Conservation (phyloP, 768 basidiomycete species). For the Gelatoporia subvermispora region DNA sequence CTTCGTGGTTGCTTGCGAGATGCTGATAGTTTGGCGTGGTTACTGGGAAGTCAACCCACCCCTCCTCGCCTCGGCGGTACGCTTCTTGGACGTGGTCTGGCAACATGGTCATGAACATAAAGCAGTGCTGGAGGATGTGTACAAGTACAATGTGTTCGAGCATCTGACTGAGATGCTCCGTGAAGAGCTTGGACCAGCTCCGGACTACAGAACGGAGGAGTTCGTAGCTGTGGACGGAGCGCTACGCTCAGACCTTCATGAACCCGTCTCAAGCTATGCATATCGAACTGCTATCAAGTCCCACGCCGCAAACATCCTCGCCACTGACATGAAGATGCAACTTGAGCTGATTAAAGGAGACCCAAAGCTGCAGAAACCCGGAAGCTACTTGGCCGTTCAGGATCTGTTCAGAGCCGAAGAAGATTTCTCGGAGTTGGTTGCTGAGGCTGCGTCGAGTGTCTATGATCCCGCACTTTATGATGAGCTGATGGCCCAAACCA, state of each 20-base stretch:
- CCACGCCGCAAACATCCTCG: constrained; percentile 68
- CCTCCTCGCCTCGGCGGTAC: constrained; percentile 65
- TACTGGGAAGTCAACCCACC: constrained; percentile 77
- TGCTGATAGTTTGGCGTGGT: constrained; percentile 64
- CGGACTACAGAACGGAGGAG: constrained; percentile 57
- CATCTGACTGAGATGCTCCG: constrained; percentile 58
- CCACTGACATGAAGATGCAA: constrained; percentile 67
- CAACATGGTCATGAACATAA: constrained; percentile 75
- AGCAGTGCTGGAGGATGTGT: constrained; percentile 47
- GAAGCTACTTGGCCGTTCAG: constrained; percentile 56
- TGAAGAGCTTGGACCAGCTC: constrained; percentile 69
- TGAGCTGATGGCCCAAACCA: constrained; percentile 44
- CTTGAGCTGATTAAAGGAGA: constrained; percentile 29
- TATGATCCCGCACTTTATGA: constrained; percentile 75
- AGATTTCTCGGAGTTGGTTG: constrained; percentile 57
- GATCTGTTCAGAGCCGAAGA: constrained; percentile 57
- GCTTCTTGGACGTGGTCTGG: constrained; percentile 77
- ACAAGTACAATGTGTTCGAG: constrained; percentile 62
- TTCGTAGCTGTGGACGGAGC: constrained; percentile 44
- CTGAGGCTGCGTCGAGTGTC: constrained; percentile 64
- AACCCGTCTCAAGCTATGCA: constrained; percentile 55
- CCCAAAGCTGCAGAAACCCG: constrained; percentile 37
- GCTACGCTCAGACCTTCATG: constrained; percentile 52
- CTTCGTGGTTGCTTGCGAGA: constrained; percentile 60
- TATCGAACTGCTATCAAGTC: constrained; percentile 72